Percentiles rank a stretch among this genome's conserved stretches.
phyloP scores from a whole-genome alignment of 805 yeast species.

The Suhomyces canberraensis region DNA sequence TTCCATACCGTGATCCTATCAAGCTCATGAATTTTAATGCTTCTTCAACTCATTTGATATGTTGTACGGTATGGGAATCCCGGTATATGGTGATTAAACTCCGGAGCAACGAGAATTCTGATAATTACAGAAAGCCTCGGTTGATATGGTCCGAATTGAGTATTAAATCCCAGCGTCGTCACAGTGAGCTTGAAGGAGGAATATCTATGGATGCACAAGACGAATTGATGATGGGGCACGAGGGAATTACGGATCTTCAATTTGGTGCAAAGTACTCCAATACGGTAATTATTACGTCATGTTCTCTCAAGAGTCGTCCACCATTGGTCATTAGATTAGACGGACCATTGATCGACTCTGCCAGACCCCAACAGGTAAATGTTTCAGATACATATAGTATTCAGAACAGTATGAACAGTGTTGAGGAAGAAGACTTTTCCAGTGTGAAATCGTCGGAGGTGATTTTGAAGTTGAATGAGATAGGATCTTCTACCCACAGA shows the following conservation, averaged over 20 bases:
- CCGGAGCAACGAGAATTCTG: conserved; percentile 49
- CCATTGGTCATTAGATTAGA: conserved; percentile 31
- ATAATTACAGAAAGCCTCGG: conserved; percentile 35
- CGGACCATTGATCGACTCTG: conserved; percentile 48
- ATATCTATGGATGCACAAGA: conserved; percentile 13
- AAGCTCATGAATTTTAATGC: conserved; percentile 69
- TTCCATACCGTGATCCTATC: conserved; percentile 86
- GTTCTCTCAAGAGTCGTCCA: conserved; percentile 33
- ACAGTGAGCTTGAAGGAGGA: conserved; percentile 11
- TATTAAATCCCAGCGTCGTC: conserved; percentile 10
- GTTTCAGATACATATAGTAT: conserved; percentile 16
- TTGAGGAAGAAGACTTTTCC: conserved; percentile 18
- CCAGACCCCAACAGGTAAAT: conserved; percentile 4
- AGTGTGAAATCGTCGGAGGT: conserved; percentile 29
- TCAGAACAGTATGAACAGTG: conserved; percentile 16
- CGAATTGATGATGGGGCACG: conserved; percentile 59
- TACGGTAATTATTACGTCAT: conserved; percentile 35
- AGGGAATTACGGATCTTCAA: conserved; percentile 80
- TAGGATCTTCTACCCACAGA: conserved; percentile 75
- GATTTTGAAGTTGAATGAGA: conserved; percentile 62
- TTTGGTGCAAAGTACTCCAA: conserved; percentile 44
- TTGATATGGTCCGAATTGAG: conserved; percentile 36
- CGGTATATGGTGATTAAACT: conserved; percentile 74
- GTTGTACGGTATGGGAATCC: conserved; percentile 75
- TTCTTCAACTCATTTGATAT: conserved; percentile 66